phyloP scores from a whole-genome alignment of 1,284 basidiomycete genomes.

The Melanopsichium pennsylvanicum region DNA sequence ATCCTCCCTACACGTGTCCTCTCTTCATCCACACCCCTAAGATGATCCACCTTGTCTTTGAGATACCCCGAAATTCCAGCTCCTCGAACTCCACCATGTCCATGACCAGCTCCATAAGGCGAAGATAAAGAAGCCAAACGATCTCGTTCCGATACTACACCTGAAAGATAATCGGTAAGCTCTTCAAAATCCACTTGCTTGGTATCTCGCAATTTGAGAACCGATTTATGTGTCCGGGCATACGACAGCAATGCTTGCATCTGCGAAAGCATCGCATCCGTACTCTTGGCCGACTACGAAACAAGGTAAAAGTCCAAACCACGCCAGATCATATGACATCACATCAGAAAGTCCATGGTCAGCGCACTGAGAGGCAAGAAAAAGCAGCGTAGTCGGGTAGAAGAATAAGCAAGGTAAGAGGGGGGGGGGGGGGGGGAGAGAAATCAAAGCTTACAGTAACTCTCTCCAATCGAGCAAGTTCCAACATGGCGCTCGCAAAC shows the following conservation, averaged over 20 bases:
- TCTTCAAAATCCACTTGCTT: constrained; percentile 99
- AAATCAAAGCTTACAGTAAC: constrained; percentile 50
- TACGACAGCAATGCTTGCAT: constrained; percentile 88
- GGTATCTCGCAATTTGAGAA: constrained; percentile 93
- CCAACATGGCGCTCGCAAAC: constrained; percentile 91
- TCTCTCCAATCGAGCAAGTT: constrained; percentile 69
- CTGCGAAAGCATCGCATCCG: constrained; percentile 79
- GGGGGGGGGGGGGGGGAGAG: background rate
- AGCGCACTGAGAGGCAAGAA: too few species aligned
- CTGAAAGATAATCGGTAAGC: constrained; percentile 90
- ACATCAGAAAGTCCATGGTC: too few species aligned
- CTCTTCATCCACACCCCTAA: constrained; percentile 92
- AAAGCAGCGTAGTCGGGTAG: too few species aligned
- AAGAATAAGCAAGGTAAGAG: background rate
- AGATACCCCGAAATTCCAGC: constrained; percentile 80
- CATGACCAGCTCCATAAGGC: constrained; percentile 55
- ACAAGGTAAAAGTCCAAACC: background rate
- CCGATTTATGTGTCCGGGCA: constrained; percentile 85
- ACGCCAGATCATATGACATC: background rate
- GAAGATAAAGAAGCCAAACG: constrained; percentile 70
- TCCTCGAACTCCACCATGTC: constrained; percentile 70
- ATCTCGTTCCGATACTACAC: constrained; percentile 89
- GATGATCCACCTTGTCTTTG: constrained; percentile 88
- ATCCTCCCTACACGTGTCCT: constrained; percentile 89
- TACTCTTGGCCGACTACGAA: constrained; percentile 55